Base-by-base conservation (phyloP, 2,329 filamentous ascomycete genomes). In the Leptographium wingfieldii region DNA sequence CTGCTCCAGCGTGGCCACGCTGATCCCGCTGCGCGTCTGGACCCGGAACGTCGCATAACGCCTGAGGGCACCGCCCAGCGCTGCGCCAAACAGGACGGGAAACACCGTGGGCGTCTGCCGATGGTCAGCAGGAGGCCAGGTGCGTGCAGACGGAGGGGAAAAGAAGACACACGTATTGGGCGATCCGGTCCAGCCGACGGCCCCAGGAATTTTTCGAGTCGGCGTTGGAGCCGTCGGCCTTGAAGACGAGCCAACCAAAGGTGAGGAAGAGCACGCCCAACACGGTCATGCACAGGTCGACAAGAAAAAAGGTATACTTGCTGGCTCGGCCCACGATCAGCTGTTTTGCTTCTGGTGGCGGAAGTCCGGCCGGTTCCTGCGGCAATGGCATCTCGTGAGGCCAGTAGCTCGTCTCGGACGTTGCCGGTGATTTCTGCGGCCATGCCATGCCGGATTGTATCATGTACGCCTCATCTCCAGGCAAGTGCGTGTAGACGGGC, bases 11-110 rank as follows among this genome's bases (percentile, higher is more conserved):
- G 61, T 59, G 19, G 64, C 65, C 1, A 70, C 59, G 5, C 60
- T 67, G 19, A 65, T 61, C 14, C 69, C 69, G 35, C 63, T 61
- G 22, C 22, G 31, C 10, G 25, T 57, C 59, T 71, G 68, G 12
- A 71, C 65, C 33, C 63, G 66, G 64, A 64, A 70, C 2, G 62
- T 62, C 0, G 66, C 67, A 56, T 66, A 64, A 58, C 66, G 66
- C 31, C 65, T 62, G 25, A 66, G 62, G 11, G 68, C 61, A 38
- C 68, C 63, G 12, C 69, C 68, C 35, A 65, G 61, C 38, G 69
- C 63, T 2, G 66, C 65, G 2, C 67, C 68, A 49, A 71, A 71
- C 3, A 67, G 58, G 9, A 71, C 66, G 33, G 69, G 68, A 46
- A 70, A 71, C 1, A 70, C 19, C 3, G 67, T 69, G 1, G 64